Conservation (phyloP, 2,329 filamentous ascomycete species). For the Magnaporthiopsis poae region DNA sequence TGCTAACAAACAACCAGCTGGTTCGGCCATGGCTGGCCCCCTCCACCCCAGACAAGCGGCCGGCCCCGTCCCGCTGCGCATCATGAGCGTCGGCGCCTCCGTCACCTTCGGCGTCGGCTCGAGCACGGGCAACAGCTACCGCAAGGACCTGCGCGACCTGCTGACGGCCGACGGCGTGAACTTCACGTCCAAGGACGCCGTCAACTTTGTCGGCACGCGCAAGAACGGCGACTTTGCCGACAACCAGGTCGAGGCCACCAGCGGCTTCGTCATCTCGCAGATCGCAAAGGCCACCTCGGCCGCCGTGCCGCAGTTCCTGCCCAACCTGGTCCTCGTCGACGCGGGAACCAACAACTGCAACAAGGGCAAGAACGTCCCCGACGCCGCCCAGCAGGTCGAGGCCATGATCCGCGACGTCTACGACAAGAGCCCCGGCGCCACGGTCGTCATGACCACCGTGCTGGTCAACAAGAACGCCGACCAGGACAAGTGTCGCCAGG, state of each 20-base stretch:
- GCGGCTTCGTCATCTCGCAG: conserved; percentile 10
- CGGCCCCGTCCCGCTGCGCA: conserved; percentile 21
- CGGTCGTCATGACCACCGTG: conserved; percentile 18
- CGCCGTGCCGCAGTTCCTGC: conserved; percentile 9
- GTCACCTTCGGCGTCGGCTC: conserved; percentile 30
- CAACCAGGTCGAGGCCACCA: conserved; percentile 9
- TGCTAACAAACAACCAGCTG: not conserved
- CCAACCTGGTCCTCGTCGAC: conserved; percentile 16
- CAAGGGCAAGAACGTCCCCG: conserved; percentile 12
- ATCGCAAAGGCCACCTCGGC: conserved; percentile 3
- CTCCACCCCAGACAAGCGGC: not conserved
- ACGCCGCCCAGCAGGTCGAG: conserved; percentile 15
- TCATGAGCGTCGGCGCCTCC: conserved; percentile 35
- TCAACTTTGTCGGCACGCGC: conserved; percentile 11
- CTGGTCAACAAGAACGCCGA: conserved; percentile 16
- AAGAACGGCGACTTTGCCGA: conserved; percentile 9
- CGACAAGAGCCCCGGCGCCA: conserved; percentile 15
- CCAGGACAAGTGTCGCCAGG: conserved; percentile 13
- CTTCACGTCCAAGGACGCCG: conserved; percentile 4
- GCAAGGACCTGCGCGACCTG: conserved; percentile 9
- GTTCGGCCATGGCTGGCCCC: not conserved
- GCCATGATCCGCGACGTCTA: conserved; percentile 15
- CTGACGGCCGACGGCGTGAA: conserved; percentile 6
- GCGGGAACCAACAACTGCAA: conserved; percentile 17
- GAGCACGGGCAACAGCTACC: conserved; percentile 16